These are phyloP conservation scores for Lanmaoa rubissima DNA, from an alignment of 768 basidiomycete genomes.

Conservation along the genomic window DNA sequence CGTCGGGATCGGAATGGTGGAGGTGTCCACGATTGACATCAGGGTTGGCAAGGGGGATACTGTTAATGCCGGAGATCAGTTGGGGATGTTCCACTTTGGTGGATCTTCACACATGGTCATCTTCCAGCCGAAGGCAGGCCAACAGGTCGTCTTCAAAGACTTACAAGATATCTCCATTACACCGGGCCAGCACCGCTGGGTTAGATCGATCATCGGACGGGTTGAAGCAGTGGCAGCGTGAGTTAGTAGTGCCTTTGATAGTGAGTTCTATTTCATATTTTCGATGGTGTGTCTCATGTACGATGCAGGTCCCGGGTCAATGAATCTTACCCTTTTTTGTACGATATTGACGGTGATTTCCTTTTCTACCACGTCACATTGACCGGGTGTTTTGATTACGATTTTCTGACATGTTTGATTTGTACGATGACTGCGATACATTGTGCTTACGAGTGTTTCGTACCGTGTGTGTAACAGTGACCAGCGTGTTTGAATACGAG, in stretches of 20 bases:
- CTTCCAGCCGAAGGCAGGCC: constrained; percentile 22
- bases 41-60: background rate
- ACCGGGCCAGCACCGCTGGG: constrained; percentile 1
- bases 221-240: background rate
- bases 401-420: background rate
- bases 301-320: background rate
- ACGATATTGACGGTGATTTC: background rate
- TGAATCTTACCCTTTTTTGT: background rate
- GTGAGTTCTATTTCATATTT: background rate
- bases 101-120: constrained; percentile 49
- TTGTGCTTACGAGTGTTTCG: background rate
- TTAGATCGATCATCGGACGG: background rate
- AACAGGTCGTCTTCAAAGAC: background rate
- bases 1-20: constrained; percentile 30
- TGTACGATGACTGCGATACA: background rate
- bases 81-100: constrained; percentile 57
- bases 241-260: background rate
- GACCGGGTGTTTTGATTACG: background rate
- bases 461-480: background rate
- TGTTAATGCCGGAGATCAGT: background rate
- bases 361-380: background rate
- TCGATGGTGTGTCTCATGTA: background rate
- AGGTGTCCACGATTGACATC: constrained; percentile 32
- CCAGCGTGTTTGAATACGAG: background rate
- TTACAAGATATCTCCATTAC: background rate